Evolutionary conservation across 2,329 filamentous ascomycete genomes (phyloP).

Genomic region (Trichoderma atroviride): DNA sequence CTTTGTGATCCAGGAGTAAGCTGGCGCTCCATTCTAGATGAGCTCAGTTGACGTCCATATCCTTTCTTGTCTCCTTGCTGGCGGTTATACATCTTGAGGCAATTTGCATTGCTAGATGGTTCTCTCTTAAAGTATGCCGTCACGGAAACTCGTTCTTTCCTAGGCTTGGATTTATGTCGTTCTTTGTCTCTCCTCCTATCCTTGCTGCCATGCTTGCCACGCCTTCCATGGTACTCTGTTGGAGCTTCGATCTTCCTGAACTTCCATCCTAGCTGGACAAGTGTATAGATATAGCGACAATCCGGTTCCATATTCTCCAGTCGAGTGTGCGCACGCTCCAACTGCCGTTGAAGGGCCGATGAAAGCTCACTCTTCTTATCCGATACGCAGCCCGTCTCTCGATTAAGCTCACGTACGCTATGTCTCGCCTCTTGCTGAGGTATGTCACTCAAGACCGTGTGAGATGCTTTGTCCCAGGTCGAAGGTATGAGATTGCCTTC

Average conservation of each 20-base stretch:
- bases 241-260: conserved; percentile 34
- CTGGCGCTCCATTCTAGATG: neutral
- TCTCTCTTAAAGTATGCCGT: conserved; percentile 51
- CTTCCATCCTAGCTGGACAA: conserved; percentile 51
- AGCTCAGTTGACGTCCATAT: neutral
- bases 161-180: conserved; percentile 29
- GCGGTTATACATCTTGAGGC: conserved; percentile 35
- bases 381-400: conserved; percentile 32
- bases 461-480: conserved; percentile 47
- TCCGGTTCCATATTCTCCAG: conserved; percentile 44
- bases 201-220: conserved; percentile 30
- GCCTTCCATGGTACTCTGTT: conserved; percentile 27
- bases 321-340: conserved; percentile 44
- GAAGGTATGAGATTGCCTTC: conserved; percentile 40
- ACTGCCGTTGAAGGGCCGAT: conserved; percentile 44
- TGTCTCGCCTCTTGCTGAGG: conserved; percentile 43
- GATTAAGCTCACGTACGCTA: conserved; percentile 45
- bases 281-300: conserved; percentile 43
- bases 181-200: conserved; percentile 24
- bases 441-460: conserved; percentile 41
- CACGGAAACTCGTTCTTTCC: conserved; percentile 44
- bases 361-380: conserved; percentile 46
- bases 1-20: neutral
- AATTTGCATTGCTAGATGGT: conserved; percentile 40
- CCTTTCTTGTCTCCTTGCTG: conserved; percentile 24